These are phyloP conservation scores for Neurospora sp. DNA, from an alignment of 495 filamentous ascomycete genomes.

Conservation along the genomic window DNA sequence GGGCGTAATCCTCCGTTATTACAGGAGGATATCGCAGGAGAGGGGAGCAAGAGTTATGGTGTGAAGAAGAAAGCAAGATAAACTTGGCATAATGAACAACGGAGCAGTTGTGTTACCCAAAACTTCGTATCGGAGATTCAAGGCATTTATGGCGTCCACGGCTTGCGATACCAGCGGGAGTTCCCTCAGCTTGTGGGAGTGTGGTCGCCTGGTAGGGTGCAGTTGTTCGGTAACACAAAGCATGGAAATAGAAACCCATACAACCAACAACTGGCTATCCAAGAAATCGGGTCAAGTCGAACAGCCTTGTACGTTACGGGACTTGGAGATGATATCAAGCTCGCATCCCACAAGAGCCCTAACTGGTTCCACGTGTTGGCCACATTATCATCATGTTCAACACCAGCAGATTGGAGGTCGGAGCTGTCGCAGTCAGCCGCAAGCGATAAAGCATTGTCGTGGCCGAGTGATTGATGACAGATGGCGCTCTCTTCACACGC, in stretches of 20 bases:
- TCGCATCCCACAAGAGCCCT: background rate
- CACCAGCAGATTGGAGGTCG: background rate
- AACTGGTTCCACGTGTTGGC: background rate
- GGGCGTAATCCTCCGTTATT: background rate
- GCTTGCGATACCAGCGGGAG: background rate
- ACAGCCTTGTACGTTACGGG: background rate
- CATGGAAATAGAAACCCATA: background rate
- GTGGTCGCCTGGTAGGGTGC: background rate
- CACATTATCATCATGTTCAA: background rate
- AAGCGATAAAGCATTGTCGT: background rate
- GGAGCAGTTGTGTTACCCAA: background rate
- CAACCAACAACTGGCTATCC: background rate
- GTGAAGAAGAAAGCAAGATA: background rate
- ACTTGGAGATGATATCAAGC: background rate
- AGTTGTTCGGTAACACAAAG: background rate
- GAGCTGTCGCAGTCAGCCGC: background rate
- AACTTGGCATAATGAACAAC: background rate
- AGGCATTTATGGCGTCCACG: background rate
- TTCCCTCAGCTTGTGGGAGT: background rate
- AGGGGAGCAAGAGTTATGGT: no score
- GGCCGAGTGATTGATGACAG: background rate
- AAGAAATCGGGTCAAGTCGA: background rate
- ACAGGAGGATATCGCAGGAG: background rate
- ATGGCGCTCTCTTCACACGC: background rate
- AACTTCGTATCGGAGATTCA: background rate